A percentile compares a stretch with the other conserved stretches of the same genome.
Evolutionary conservation across 805 yeast genomes (phyloP).

Genomic region (Alloascoidea africana): DNA sequence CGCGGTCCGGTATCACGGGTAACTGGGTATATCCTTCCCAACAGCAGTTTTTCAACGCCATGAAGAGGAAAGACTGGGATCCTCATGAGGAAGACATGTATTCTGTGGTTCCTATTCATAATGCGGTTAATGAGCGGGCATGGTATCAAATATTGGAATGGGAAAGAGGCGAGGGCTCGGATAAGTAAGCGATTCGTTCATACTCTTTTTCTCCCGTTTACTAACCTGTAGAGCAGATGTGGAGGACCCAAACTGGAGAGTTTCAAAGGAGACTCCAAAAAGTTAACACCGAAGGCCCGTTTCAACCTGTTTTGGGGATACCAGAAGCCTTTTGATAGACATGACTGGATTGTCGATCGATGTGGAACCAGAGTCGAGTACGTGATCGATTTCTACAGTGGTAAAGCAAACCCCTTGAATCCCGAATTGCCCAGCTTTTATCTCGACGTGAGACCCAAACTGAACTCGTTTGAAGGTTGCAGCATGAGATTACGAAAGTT

Average conservation of each 20-base stretch:
- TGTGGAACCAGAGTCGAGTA: slow-evolving; percentile 78
- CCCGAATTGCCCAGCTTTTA: slow-evolving; percentile 46
- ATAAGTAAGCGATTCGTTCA: slow-evolving; percentile 13
- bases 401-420: slow-evolving; percentile 29
- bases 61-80: slow-evolving; percentile 80
- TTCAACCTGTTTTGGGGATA: slow-evolving; percentile 49
- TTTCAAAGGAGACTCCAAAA: slow-evolving; percentile 79
- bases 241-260: slow-evolving; percentile 78
- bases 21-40: slow-evolving; percentile 96
- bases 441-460: slow-evolving; percentile 85
- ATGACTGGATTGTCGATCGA: slow-evolving; percentile 82
- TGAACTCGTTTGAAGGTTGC: slow-evolving; percentile 69
- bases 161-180: slow-evolving; percentile 52
- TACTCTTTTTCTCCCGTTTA: not conserved
- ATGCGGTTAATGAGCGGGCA: slow-evolving; percentile 83
- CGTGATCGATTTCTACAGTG: slow-evolving; percentile 82
- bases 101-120: slow-evolving; percentile 87
- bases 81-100: slow-evolving; percentile 77
- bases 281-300: slow-evolving; percentile 80
- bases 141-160: slow-evolving; percentile 76
- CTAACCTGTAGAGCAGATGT: slow-evolving; percentile 23
- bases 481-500: slow-evolving; percentile 51
- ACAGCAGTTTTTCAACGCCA: slow-evolving; percentile 87
- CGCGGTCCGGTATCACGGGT: slow-evolving; percentile 45
- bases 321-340: slow-evolving; percentile 84